phyloP scores from a whole-genome alignment of 768 basidiomycete species.

The Amanita inopinata region DNA sequence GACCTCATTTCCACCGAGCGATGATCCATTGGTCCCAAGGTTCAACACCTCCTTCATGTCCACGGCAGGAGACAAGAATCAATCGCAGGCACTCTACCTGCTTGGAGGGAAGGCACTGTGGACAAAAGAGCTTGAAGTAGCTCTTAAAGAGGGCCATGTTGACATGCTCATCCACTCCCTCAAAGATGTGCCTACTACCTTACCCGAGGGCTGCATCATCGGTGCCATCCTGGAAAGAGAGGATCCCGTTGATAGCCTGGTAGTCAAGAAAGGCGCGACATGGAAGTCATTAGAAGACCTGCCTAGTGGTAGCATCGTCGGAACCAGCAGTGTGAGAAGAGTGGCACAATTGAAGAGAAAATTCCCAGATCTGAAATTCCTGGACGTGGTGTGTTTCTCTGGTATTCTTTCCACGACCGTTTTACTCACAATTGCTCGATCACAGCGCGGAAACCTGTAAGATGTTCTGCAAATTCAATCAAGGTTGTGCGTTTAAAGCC shows the following conservation, averaged over 20 bases:
- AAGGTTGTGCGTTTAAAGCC: too few species aligned
- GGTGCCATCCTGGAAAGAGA: slow-evolving; percentile 82
- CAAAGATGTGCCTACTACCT: slow-evolving; percentile 87
- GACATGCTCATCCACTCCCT: slow-evolving; percentile 91
- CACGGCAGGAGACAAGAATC: slow-evolving; percentile 85
- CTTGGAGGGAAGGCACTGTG: slow-evolving; percentile 89
- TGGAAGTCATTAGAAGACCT: slow-evolving; percentile 76
- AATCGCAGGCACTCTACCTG: slow-evolving; percentile 76
- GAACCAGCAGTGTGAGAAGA: slow-evolving; percentile 88
- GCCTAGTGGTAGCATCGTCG: slow-evolving; percentile 84
- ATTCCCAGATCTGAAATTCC: slow-evolving; percentile 69
- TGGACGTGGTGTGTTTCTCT: slow-evolving; percentile 69
- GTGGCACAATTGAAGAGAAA: slow-evolving; percentile 81
- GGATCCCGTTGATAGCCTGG: slow-evolving; percentile 81
- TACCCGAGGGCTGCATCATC: slow-evolving; percentile 79
- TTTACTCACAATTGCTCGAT: slow-evolving; percentile 4
- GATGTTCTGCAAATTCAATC: too few species aligned
- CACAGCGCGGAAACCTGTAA: slow-evolving; percentile 79
- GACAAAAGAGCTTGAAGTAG: slow-evolving; percentile 95
- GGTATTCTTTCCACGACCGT: slow-evolving; percentile 1
- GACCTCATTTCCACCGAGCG: slow-evolving; percentile 40
- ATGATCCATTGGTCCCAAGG: slow-evolving; percentile 24
- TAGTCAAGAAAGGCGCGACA: slow-evolving; percentile 61
- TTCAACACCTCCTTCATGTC: slow-evolving; percentile 40
- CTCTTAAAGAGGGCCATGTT: slow-evolving; percentile 57